Conservation (phyloP, 2,329 filamentous ascomycete species). For the Rutstroemia sp. region DNA sequence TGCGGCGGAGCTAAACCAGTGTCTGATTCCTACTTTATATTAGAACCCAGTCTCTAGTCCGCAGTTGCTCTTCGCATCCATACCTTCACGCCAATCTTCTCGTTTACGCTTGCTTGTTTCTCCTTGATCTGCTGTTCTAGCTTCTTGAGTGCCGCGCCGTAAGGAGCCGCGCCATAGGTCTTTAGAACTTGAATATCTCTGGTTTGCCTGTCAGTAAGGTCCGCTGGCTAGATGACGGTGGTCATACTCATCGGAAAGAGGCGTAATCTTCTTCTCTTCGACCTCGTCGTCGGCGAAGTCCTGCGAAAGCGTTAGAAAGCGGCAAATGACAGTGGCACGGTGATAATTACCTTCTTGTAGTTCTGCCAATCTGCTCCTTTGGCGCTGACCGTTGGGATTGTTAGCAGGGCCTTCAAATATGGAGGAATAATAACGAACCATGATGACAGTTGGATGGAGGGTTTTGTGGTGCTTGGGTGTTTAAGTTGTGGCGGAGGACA, state of each 20-base stretch:
- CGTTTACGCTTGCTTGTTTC: slow-evolving; percentile 94
- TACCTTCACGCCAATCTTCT: slow-evolving; percentile 91
- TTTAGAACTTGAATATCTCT: slow-evolving; percentile 99
- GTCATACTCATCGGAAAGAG: slow-evolving; percentile 87
- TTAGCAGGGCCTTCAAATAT: neutral
- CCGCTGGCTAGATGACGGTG: slow-evolving; percentile 9
- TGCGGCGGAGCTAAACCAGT: slow-evolving; percentile 96
- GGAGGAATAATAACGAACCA: neutral
- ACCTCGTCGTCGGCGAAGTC: slow-evolving; percentile 86
- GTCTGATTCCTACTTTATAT: slow-evolving; percentile 73
- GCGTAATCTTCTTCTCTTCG: slow-evolving; percentile 99
- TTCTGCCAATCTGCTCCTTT: slow-evolving; percentile 93
- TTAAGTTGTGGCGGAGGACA: neutral
- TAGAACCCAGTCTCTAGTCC: neutral
- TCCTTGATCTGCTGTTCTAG: slow-evolving; percentile 99
- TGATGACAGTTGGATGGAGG: slow-evolving; percentile 3
- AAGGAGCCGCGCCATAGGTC: slow-evolving; percentile 95
- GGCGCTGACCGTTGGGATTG: slow-evolving; percentile 2
- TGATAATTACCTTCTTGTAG: slow-evolving; percentile 70
- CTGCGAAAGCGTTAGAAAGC: slow-evolving; percentile 6
- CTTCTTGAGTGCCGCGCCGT: slow-evolving; percentile 88
- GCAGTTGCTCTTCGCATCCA: neutral
- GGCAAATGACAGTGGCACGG: neutral
- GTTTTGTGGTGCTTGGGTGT: neutral
- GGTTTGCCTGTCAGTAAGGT: slow-evolving; percentile 30